phyloP scores from a whole-genome alignment of 2,329 filamentous ascomycete genomes.

The Cladorrhinum sp. region DNA sequence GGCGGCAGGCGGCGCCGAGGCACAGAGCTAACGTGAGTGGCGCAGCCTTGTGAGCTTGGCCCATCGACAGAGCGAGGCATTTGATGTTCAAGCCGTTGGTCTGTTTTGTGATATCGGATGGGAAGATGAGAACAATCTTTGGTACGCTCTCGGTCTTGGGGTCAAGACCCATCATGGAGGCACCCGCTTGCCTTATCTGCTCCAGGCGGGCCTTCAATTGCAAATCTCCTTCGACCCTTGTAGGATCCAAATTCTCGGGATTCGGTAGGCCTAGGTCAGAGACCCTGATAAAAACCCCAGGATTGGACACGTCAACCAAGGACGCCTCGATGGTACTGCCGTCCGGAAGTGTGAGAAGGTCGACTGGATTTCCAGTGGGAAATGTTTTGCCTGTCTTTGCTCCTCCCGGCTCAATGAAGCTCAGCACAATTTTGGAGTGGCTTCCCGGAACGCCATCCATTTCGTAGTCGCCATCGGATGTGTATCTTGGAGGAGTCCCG shows the following conservation, averaged over 20 bases:
- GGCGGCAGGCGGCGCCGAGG: conserved; percentile 38
- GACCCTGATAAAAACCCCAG: conserved; percentile 39
- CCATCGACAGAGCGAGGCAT: conserved; percentile 46
- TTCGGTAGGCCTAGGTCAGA: conserved; percentile 31
- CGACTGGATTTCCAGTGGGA: conserved; percentile 38
- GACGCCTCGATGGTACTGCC: conserved; percentile 33
- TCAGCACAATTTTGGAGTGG: conserved; percentile 35
- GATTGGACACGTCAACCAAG: conserved; percentile 42
- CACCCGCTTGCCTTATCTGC: conserved; percentile 36
- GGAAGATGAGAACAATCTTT: conserved; percentile 45
- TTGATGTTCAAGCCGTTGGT: conserved; percentile 36
- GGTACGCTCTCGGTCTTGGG: conserved; percentile 38
- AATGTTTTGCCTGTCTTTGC: conserved; percentile 40
- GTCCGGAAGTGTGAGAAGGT: conserved; percentile 32
- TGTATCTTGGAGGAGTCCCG: conserved; percentile 34
- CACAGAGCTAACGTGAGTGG: conserved; percentile 42
- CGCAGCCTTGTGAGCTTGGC: conserved; percentile 44
- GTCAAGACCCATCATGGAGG: conserved; percentile 40
- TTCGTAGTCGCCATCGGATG: conserved; percentile 33
- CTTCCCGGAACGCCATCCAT: conserved; percentile 42
- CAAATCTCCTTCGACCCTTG: conserved; percentile 33
- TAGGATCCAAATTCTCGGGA: conserved; percentile 23
- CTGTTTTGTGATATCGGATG: conserved; percentile 25
- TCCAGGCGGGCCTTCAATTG: conserved; percentile 35
- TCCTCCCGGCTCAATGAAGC: conserved; percentile 40